A percentile compares a stretch with the other conserved stretches of the same genome.
Evolutionary conservation across 306 rosid genomes (phyloP).

Genomic region (Sphenostylis stenocarpa): DNA sequence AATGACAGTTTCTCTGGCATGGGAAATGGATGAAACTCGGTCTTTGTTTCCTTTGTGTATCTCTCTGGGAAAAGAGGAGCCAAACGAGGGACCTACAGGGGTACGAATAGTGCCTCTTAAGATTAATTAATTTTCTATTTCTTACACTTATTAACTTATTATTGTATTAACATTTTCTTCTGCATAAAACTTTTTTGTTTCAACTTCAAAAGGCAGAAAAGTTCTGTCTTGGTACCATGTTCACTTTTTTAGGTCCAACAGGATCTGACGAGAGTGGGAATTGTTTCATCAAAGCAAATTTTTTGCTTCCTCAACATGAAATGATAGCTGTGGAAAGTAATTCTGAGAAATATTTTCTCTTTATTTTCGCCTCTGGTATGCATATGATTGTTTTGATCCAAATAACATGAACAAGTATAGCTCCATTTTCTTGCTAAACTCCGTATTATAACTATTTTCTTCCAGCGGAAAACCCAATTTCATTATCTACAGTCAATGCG

Average conservation of each 20-base stretch:
- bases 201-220: constrained; percentile 26
- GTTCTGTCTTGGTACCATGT: constrained; percentile 59
- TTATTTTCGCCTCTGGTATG: constrained; percentile 79
- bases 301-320: constrained; percentile 63
- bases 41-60: constrained; percentile 64
- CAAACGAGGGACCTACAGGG: constrained; percentile 50
- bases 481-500: constrained; percentile 43
- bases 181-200: constrained; percentile 21
- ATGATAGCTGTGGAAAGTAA: constrained; percentile 64
- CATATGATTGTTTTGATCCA: constrained; percentile 13
- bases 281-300: constrained; percentile 51
- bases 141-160: background rate
- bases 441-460: constrained; percentile 32
- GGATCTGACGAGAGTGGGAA: constrained; percentile 38
- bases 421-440: background rate
- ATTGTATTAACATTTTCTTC: constrained; percentile 14
- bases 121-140: constrained; percentile 13
- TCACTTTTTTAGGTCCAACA: constrained; percentile 42
- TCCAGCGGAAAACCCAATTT: constrained; percentile 57
- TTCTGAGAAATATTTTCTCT: constrained; percentile 54
- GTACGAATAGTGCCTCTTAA: constrained; percentile 44
- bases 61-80: constrained; percentile 61
- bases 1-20: constrained; percentile 57
- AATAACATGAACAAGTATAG: constrained; percentile 5
- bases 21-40: constrained; percentile 37